Evolutionary conservation across 441 rosid species (phyloP).

Genomic region (Gossypium schwendimanii): DNA sequence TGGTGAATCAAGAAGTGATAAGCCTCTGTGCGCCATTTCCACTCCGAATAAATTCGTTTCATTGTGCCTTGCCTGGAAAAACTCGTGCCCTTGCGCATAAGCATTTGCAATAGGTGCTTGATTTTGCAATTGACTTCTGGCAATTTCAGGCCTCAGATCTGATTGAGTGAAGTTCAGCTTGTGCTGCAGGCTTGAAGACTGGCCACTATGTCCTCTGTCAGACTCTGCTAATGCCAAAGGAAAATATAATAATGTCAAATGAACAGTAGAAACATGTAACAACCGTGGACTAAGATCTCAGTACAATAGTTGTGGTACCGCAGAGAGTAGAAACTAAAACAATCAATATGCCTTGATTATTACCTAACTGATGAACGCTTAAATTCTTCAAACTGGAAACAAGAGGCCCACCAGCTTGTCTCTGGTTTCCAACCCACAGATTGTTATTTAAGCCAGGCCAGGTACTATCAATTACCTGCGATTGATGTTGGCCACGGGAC

Average conservation of each 20-base stretch:
- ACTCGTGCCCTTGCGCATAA: constrained; percentile 43
- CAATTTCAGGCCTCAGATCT: constrained; percentile 43
- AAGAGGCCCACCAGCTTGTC: constrained; percentile 47
- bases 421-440: constrained; percentile 48
- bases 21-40: constrained; percentile 47
- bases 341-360: constrained; percentile 4
- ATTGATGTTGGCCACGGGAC: constrained; percentile 49
- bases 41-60: constrained; percentile 49
- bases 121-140: constrained; percentile 37
- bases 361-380: constrained; percentile 59
- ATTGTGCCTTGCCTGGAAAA: constrained; percentile 42
- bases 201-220: constrained; percentile 37
- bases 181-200: constrained; percentile 40
- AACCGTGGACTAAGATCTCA: background rate
- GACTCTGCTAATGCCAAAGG: constrained; percentile 42
- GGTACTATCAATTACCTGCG: constrained; percentile 51
- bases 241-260: constrained; percentile 13
- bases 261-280: constrained; percentile 10
- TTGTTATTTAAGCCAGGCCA: constrained; percentile 53
- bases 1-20: constrained; percentile 39
- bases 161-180: constrained; percentile 43
- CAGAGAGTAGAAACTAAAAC: background rate
- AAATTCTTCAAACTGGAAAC: constrained; percentile 47
- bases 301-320: background rate
- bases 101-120: constrained; percentile 51